These are phyloP conservation scores for Rhododendron ovatum DNA, from an alignment of 148 eudicot genomes.

Conservation along the genomic window DNA sequence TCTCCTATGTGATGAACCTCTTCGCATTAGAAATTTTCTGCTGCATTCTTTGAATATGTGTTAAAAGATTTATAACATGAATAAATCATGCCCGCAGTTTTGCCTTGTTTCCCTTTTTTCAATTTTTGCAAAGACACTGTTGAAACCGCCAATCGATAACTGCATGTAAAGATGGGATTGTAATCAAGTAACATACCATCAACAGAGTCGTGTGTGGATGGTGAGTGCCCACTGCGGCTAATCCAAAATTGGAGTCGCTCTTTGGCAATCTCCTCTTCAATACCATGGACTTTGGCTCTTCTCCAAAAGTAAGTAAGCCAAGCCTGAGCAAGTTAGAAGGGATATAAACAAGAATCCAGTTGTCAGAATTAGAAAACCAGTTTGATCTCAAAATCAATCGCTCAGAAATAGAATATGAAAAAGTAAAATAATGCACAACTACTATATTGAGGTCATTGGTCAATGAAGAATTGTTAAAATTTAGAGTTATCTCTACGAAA, in stretches of 20 bases:
- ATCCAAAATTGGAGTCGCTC: conserved; percentile 82
- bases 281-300: conserved; percentile 64
- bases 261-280: conserved; percentile 70
- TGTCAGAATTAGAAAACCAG: not conserved
- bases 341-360: not conserved
- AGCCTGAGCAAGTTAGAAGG: conserved; percentile 45
- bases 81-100: not conserved
- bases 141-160: not conserved
- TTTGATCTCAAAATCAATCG: not conserved
- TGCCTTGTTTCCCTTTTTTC: not conserved
- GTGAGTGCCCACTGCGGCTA: conserved; percentile 68
- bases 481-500: not conserved
- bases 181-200: conserved; percentile 46
- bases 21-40: not conserved
- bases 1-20: not conserved
- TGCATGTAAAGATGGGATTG: not conserved
- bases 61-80: not conserved
- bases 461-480: not conserved
- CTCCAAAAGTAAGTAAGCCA: conserved; percentile 96
- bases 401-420: not conserved
- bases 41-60: not conserved
- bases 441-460: not conserved
- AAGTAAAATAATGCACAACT: no score
- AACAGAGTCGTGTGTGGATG: conserved; percentile 89
- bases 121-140: not conserved